phyloP scores from a whole-genome alignment of 768 basidiomycete genomes.

The Cytidiella melzeri region DNA sequence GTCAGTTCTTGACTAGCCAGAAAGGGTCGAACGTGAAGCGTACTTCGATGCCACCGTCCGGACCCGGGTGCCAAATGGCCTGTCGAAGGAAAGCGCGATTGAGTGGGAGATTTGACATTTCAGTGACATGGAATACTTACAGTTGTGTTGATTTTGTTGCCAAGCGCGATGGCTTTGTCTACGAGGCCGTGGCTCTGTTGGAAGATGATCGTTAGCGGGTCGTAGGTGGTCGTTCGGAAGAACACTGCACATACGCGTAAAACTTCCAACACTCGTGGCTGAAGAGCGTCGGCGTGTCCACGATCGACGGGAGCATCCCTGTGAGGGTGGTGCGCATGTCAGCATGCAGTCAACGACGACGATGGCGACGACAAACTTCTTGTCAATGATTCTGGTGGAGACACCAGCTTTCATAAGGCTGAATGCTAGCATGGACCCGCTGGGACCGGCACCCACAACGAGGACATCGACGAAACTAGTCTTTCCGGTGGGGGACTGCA shows the following conservation, averaged over 20 bases:
- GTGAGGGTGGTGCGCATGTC: neutral
- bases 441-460: neutral
- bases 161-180: neutral
- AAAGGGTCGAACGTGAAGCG: neutral
- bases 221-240: too few relatives aligned
- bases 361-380: neutral
- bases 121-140: neutral
- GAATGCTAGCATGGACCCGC: neutral
- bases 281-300: constrained; percentile 88
- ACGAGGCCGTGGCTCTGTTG: neutral
- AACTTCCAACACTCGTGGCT: constrained; percentile 71
- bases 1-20: neutral
- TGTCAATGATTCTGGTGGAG: neutral
- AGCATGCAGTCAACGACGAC: neutral
- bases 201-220: too few relatives aligned
- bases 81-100: neutral
- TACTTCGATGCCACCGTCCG: neutral
- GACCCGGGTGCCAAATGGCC: neutral
- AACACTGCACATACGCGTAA: neutral
- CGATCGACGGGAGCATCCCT: constrained; percentile 14
- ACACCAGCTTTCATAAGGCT: neutral
- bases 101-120: too few relatives aligned
- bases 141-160: neutral
- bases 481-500: neutral
- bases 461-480: neutral